Evolutionary conservation across 495 filamentous ascomycete species (phyloP), one percentile per base, ranked within the genome.

Genomic region (Penicillium angulare): DNA sequence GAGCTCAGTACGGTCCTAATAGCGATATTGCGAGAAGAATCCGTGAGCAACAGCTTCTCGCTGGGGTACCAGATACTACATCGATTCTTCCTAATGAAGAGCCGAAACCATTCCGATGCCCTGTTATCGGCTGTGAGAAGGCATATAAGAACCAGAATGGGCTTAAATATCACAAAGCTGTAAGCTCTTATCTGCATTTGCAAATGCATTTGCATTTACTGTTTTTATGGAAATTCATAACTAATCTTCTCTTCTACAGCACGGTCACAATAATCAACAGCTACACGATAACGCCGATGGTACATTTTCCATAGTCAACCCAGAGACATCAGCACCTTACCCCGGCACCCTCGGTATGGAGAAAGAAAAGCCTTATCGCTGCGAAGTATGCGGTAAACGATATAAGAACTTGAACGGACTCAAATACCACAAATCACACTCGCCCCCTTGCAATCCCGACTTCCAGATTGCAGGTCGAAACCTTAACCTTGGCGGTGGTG

Each of bases 61-160:
- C 85, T 56, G 72, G 82, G 31, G 86, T 81, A 12, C 75, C 73
- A 41, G 77, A 81, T 61, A 79, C 80, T 31, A 68, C 74, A 68
- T 60, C 69, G 13, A 64, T 76, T 16, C 69, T 76, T 43, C 76
- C 77, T n/a, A 79, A 77, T 29, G 77, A 79, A 52, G 91, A 97
- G 58, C 86, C 90, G 53, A 99, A 97, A 72, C 93, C 93, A 0
- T 97, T 95, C 79, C 87, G 88, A 61, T 99, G 93, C 66, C 93
- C 95, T 7, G 93, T 99, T 35, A 95, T 97, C 60, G 93, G 93
- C 15, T 99, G 93, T 63, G 93, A 99, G 67, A 99, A 99, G 76
- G 93, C 93, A 12, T 99, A 99, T 69, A 99, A 99, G 79, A 99
- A 99, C 67, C 93, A 97, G 61, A 99, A 99, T 60, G 93, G 93